Evolutionary conservation across 306 rosid genomes (phyloP), one percentile per base, ranked within the genome.

Genomic region (Astragalus membranaceus): DNA sequence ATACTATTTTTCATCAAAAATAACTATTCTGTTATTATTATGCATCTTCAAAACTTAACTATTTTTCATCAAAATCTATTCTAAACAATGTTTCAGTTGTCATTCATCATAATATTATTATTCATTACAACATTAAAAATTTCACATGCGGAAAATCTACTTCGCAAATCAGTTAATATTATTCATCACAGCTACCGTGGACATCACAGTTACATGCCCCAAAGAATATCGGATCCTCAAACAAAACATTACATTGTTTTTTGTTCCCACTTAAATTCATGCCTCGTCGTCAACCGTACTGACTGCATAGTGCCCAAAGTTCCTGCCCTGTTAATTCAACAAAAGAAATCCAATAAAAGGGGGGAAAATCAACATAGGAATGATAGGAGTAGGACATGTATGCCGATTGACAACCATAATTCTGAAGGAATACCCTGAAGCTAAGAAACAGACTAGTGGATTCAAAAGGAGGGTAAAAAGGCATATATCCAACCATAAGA

Each of bases 241-340:
- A 58, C 14, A 58, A 35, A 35, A 26, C 8, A 15, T 16, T 32
- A 35, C 64, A 35, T 33, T 6, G 5, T n/a, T 57, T 57, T 13
- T 8, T 39, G 46, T 60, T 47, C 23, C 59, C 13, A 13, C 47
- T 35, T 64, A 14, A 65, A 58, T 51, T 71, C 64, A 71, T 12
- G 72, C 68, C 51, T 82, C 87, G 23, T 85, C 93, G 4, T 89
- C 90, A 6, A 57, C 94, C 70, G 13, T n/a, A 49, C 79, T 57
- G 29, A 77, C 88, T 10, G 96, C 87, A 32, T 73, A 94, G 76
- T 79, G 97, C 48, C 96, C 97, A 36, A 84, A 64, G 74, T 94
- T 88, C 79, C 79, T 84, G 39, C 92, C 90, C 98, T 94, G 96
- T 72, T 17, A 69, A 59, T 9, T 53, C 10, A n/a, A 9, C 39